A percentile compares a stretch with the other conserved stretches of the same genome.
Evolutionary conservation across 345 rosid genomes (phyloP).

Genomic region (Populus pruinosa): DNA sequence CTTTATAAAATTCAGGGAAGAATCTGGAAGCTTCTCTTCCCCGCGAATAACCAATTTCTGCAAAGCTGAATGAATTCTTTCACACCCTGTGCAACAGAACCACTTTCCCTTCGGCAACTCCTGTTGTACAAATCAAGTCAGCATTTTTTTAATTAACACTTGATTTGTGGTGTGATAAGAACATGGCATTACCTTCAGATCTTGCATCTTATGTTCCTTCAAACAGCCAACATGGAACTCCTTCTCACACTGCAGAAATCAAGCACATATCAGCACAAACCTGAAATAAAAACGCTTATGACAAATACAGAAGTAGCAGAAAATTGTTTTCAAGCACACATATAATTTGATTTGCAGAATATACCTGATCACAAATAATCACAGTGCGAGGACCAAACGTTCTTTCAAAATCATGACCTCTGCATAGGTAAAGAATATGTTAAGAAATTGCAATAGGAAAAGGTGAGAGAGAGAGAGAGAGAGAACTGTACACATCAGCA

Average conservation of each 20-base stretch:
- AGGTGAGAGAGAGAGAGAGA: neutral
- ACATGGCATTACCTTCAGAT: constrained; percentile 58
- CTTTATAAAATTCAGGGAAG: constrained; percentile 45
- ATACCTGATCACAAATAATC: constrained; percentile 91
- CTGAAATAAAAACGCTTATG: neutral
- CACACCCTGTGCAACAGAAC: constrained; percentile 71
- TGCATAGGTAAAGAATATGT: constrained; percentile 32
- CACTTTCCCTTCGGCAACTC: constrained; percentile 84
- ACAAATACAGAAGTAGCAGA: neutral
- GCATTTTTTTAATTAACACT: constrained; percentile 3
- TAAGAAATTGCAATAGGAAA: neutral
- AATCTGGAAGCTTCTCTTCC: constrained; percentile 65
- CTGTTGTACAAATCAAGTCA: constrained; percentile 40
- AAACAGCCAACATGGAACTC: constrained; percentile 94
- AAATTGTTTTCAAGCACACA: neutral
- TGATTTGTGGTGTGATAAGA: neutral
- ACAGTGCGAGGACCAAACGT: constrained; percentile 83
- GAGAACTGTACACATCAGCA: neutral
- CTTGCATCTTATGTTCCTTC: constrained; percentile 68
- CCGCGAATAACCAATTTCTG: constrained; percentile 50
- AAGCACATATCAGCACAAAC: neutral
- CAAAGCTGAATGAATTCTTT: constrained; percentile 50
- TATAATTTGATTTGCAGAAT: constrained; percentile 11
- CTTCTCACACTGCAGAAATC: constrained; percentile 62
- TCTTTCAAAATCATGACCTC: constrained; percentile 64